Percentiles rank a stretch among this genome's conserved stretches.
Evolutionary conservation across 2,329 filamentous ascomycete genomes (phyloP).

Genomic region (Xylogone sp.): DNA sequence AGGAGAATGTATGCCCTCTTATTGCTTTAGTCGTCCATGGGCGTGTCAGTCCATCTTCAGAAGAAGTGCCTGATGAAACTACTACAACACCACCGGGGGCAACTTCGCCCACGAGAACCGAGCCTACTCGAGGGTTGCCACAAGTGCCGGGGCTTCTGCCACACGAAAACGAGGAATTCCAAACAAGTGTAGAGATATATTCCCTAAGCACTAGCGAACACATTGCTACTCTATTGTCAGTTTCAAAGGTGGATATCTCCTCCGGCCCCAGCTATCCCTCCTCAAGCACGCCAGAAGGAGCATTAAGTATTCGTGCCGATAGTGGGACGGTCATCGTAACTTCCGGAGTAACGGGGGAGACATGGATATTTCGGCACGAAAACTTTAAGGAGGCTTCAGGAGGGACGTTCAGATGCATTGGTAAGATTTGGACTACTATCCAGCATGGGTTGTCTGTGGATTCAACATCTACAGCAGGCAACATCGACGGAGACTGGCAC

Average conservation of each 20-base stretch:
- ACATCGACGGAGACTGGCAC: constrained; percentile 28
- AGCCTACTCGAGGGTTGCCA: constrained; percentile 28
- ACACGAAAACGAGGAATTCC: constrained; percentile 50
- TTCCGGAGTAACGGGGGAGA: constrained; percentile 81
- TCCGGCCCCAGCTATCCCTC: constrained; percentile 56
- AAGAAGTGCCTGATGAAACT: constrained; percentile 16
- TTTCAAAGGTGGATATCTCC: constrained; percentile 58
- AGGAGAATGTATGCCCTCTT: constrained; percentile 61
- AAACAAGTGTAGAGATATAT: constrained; percentile 86
- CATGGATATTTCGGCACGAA: constrained; percentile 68
- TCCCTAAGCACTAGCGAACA: constrained; percentile 73
- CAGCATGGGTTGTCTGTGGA: constrained; percentile 53
- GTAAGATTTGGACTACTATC: constrained; percentile 88
- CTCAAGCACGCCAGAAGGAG: constrained; percentile 67
- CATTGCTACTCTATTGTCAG: constrained; percentile 70
- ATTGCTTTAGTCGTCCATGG: constrained; percentile 80
- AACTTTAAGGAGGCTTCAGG: constrained; percentile 33
- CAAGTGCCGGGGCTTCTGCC: constrained; percentile 31
- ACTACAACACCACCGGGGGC: constrained; percentile 15
- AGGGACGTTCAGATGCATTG: constrained; percentile 54
- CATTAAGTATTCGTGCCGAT: constrained; percentile 70
- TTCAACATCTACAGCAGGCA: constrained; percentile 10
- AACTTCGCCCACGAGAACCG: constrained; percentile 11
- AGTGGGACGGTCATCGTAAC: constrained; percentile 68
- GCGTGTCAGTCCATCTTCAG: constrained; percentile 46